Percentiles rank a stretch among this genome's conserved stretches.
Conservation (phyloP, 179 eudicot genomes). For the Spergularia azorica region DNA sequence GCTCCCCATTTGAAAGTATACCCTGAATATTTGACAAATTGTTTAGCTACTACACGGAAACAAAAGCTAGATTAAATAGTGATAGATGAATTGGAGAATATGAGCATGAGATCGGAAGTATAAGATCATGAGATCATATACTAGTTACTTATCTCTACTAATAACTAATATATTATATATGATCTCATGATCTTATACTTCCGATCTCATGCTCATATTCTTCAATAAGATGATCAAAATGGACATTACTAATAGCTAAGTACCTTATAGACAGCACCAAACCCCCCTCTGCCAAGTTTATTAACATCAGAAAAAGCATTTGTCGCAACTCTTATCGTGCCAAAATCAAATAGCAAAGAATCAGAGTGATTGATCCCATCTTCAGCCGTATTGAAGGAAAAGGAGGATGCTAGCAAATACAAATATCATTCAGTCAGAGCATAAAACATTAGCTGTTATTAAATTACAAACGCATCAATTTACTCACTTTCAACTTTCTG, state of each 20-base stretch:
- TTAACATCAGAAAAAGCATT: conserved; percentile 31
- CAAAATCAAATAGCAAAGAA: conserved; percentile 30
- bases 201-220: too few species aligned
- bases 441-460: background rate
- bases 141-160: too few species aligned
- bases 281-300: conserved; percentile 40
- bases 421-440: background rate
- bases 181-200: too few species aligned
- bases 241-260: background rate
- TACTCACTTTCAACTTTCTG: conserved; percentile 10
- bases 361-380: conserved; percentile 22
- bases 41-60: background rate
- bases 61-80: background rate
- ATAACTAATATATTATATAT: too few species aligned
- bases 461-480: background rate
- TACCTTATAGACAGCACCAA: conserved; percentile 39
- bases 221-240: background rate
- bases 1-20: conserved; percentile 30
- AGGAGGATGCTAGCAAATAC: background rate
- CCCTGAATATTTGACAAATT: conserved; percentile 28
- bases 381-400: background rate
- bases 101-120: too few species aligned
- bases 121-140: too few species aligned
- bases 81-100: too few species aligned
- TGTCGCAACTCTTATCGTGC: conserved; percentile 28